These are phyloP conservation scores for Mortierella claussenii DNA, from an alignment of 192 early-diverging fungal species.

Conservation along the genomic window DNA sequence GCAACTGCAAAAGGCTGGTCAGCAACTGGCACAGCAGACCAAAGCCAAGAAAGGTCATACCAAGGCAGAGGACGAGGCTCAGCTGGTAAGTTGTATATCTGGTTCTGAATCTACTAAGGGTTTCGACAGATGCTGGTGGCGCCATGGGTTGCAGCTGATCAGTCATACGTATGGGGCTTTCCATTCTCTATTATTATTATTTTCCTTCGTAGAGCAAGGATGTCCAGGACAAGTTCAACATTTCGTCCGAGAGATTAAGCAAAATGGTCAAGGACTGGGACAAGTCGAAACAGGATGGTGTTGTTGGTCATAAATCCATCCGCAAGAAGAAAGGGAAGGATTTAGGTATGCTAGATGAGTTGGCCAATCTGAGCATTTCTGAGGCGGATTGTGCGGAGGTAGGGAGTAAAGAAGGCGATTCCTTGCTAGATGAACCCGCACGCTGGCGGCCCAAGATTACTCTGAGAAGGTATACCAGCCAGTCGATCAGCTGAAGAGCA, in stretches of 20 bases:
- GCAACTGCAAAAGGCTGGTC: slow-evolving; percentile 26
- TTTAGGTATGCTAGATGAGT: slow-evolving; percentile 39
- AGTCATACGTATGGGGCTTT: no score
- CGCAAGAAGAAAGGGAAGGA: slow-evolving; percentile 43
- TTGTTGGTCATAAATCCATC: slow-evolving; percentile 14
- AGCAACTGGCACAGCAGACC: slow-evolving; percentile 9
- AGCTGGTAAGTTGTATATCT: slow-evolving; percentile 59
- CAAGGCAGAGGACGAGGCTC: slow-evolving; percentile 53
- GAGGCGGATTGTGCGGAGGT: slow-evolving; percentile 9
- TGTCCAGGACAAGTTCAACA: slow-evolving; percentile 63
- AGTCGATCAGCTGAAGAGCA: no score
- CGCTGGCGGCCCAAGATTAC: slow-evolving; percentile 39
- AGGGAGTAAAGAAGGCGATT: slow-evolving; percentile 1
- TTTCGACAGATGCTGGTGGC: no score
- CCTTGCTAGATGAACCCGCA: slow-evolving; percentile 9
- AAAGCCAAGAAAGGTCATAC: slow-evolving; percentile 14
- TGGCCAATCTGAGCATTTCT: slow-evolving; percentile 14
- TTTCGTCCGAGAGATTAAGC: slow-evolving; percentile 56
- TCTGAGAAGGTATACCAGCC: slow-evolving; percentile 21
- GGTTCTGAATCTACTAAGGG: no score
- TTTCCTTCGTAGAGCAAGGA: slow-evolving; percentile 53
- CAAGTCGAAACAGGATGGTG: slow-evolving; percentile 31
- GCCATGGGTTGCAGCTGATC: no score
- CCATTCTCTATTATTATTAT: background rate
- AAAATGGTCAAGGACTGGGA: slow-evolving; percentile 62